Conservation (phyloP, 2,329 filamentous ascomycete species). For the Botrytis fragariae region DNA sequence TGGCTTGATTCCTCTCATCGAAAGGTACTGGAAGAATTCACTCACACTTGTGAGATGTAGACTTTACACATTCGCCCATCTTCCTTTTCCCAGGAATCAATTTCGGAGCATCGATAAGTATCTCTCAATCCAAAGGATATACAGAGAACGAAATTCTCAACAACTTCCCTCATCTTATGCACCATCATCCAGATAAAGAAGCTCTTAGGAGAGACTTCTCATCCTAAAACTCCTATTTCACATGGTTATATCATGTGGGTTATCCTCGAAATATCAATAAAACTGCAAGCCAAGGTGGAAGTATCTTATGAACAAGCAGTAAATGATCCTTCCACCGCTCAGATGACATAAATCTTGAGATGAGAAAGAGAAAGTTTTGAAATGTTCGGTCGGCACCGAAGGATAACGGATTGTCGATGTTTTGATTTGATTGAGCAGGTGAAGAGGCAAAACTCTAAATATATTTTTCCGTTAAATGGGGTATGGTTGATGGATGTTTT, state of each 20-base stretch:
- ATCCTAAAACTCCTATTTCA: neutral
- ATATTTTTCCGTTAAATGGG: neutral
- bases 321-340: neutral
- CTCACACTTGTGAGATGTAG: conserved; percentile 2
- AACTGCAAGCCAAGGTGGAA: neutral
- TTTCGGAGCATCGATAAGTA: no score
- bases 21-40: neutral
- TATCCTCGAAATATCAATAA: neutral
- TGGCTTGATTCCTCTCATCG: neutral
- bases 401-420: neutral
- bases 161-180: neutral
- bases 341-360: neutral
- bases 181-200: neutral
- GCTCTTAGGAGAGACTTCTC: conserved; percentile 4
- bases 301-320: neutral
- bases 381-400: neutral
- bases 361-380: neutral
- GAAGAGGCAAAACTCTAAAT: conserved; percentile 2
- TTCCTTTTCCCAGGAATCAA: neutral
- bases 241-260: neutral
- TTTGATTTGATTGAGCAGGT: neutral
- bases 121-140: neutral
- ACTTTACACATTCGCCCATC: neutral
- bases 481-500: neutral
- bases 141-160: neutral